These are phyloP conservation scores for Neltuma alba DNA, from an alignment of 306 rosid genomes.

Conservation along the genomic window DNA sequence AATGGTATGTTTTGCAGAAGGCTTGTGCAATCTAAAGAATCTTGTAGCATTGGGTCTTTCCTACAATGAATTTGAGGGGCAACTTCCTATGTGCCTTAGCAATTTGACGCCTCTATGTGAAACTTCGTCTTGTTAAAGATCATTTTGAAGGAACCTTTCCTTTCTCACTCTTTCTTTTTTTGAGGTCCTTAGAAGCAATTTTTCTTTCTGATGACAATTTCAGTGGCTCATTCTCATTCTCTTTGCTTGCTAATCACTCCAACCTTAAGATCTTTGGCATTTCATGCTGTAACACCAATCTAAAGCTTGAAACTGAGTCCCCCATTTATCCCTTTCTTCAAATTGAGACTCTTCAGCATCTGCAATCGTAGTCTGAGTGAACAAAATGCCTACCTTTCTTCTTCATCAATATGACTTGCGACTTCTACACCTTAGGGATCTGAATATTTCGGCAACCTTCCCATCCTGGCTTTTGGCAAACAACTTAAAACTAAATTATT, in stretches of 20 bases:
- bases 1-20: too few species aligned
- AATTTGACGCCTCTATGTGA: background rate
- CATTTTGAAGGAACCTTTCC: conserved; percentile 13
- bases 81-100: background rate
- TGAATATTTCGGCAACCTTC: conserved; percentile 1
- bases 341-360: background rate
- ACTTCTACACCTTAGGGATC: background rate
- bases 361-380: background rate
- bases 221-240: too few species aligned
- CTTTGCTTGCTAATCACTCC: too few species aligned
- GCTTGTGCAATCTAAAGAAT: too few species aligned
- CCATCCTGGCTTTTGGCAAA: too few species aligned
- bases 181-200: background rate
- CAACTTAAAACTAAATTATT: conserved; percentile 7
- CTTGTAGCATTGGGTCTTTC: too few species aligned
- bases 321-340: conserved; percentile 24
- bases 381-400: conserved; percentile 31
- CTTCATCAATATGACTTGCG: conserved; percentile 14
- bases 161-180: background rate
- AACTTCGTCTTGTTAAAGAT: background rate
- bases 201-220: background rate
- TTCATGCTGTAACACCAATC: background rate
- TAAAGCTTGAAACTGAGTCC: conserved; percentile 38
- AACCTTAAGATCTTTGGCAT: conserved; percentile 3
- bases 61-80: too few species aligned